Evolutionary conservation across 2,329 filamentous ascomycete species (phyloP), one percentile per base, ranked within the genome.

Genomic region (Ophiostoma sp.): DNA sequence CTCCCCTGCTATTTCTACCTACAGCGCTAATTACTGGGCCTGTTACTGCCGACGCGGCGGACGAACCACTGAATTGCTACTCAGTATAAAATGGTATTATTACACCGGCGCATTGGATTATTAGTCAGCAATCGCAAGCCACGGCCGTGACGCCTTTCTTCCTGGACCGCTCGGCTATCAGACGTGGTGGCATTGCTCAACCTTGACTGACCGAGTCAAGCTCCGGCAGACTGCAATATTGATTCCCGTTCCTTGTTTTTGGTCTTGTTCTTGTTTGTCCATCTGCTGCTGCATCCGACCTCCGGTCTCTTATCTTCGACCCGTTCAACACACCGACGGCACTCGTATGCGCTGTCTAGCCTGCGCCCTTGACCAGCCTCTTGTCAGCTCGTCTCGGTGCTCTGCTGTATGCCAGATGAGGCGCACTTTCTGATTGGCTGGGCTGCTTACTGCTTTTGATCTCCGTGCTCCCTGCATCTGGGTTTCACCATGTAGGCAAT

Each of bases 171-270:
- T 14, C 12, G 45, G 45, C 45, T 47, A 47, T 14, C 45, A 55
- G 27, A 11, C 49, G 49, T 55, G 49, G 49, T 55, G 49, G n/a
- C 49, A 55, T 18, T 55, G 49, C 49, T 55, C 49, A 55, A 55
- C 49, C 27, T 5, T 55, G 27, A 55, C 49, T 36, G 49, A 55
- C 18, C 49, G 49, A 55, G 27, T 27, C n/a, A 11, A 55, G 49
- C 16, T 45, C 42, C 14, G 42, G 2, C 14, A 12, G 14, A 11
- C 27, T 27, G 27, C 49, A 55, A 36, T 55, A 36, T 55, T 55
- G 49, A 27, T 55, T 55, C 18, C 27, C 12, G 49, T 55, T 55
- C 49, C n/a, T 55, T 52, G 47, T 8, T 52, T 52, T 52, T 55
- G 49, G 27, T 55, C 18, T 55, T 55, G n/a, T 27, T 11, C 8